phyloP scores from a whole-genome alignment of 2,329 filamentous ascomycete genomes.

The Scopulariopsis brevicaulis region DNA sequence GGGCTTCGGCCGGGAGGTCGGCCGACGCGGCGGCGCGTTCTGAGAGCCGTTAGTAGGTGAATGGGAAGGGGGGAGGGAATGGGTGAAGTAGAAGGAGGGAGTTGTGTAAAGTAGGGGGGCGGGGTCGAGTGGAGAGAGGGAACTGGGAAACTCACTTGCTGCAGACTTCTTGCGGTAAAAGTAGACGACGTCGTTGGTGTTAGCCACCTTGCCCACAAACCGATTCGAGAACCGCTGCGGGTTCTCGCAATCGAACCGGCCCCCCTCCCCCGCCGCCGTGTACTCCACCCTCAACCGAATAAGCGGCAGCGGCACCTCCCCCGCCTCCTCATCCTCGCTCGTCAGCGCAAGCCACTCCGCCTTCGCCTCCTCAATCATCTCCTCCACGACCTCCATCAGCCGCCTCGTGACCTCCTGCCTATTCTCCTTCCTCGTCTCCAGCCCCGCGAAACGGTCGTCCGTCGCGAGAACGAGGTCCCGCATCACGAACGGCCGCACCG shows the following conservation, averaged over 20 bases:
- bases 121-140: no score
- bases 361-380: constrained; percentile 78
- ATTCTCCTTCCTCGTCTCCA: constrained; percentile 70
- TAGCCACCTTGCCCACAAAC: constrained; percentile 83
- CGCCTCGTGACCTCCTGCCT: constrained; percentile 67
- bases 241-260: constrained; percentile 84
- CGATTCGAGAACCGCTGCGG: constrained; percentile 92
- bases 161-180: constrained; percentile 80
- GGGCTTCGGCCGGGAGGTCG: constrained; percentile 48
- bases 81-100: constrained; percentile 1
- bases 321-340: constrained; percentile 35
- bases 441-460: constrained; percentile 63
- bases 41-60: neutral
- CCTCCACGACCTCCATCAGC: constrained; percentile 67
- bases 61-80: neutral
- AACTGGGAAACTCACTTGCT: constrained; percentile 31
- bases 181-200: constrained; percentile 85
- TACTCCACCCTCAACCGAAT: constrained; percentile 88
- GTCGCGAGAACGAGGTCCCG: constrained; percentile 67
- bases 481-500: constrained; percentile 84
- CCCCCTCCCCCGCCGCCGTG: constrained; percentile 64
- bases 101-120: no score
- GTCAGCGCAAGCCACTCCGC: constrained; percentile 73
- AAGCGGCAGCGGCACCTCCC: constrained; percentile 60
- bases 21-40: constrained; percentile 33